Conservation (phyloP, 345 rosid species). For the Orychophragmus violaceus region DNA sequence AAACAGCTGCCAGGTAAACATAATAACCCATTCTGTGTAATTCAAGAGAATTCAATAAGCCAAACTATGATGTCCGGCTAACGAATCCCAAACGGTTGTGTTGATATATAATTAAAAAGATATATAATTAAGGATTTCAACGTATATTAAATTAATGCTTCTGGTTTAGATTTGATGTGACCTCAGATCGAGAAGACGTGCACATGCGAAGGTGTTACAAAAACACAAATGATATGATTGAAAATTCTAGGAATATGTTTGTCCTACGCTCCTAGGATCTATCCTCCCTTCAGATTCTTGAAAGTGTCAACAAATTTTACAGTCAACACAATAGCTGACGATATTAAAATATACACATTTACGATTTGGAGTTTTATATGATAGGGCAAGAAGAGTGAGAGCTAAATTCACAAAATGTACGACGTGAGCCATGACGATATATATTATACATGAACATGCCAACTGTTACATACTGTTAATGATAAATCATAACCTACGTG, state of each 20-base stretch:
- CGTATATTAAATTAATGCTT: not conserved
- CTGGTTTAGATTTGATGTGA: not conserved
- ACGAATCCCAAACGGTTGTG: not conserved
- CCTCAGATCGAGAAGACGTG: not conserved
- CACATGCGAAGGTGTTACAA: not conserved
- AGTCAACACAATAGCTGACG: not conserved
- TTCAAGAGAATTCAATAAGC: no score
- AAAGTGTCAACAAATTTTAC: not conserved
- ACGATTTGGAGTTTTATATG: not conserved
- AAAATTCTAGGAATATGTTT: not conserved
- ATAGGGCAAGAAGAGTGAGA: not conserved
- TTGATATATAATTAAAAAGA: not conserved
- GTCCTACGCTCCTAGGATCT: not conserved
- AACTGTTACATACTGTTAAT: not conserved
- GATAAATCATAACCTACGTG: not conserved
- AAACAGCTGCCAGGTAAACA: no score
- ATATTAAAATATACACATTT: not conserved
- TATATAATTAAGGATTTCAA: not conserved
- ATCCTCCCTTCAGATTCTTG: not conserved
- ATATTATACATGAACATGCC: not conserved
- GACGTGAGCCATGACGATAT: conserved; percentile 1
- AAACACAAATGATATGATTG: not conserved
- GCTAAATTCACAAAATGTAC: not conserved
- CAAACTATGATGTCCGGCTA: no score
- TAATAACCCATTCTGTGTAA: no score